Base-by-base conservation (phyloP, 2,329 filamentous ascomycete genomes). In the Coleophoma crateriformis region DNA sequence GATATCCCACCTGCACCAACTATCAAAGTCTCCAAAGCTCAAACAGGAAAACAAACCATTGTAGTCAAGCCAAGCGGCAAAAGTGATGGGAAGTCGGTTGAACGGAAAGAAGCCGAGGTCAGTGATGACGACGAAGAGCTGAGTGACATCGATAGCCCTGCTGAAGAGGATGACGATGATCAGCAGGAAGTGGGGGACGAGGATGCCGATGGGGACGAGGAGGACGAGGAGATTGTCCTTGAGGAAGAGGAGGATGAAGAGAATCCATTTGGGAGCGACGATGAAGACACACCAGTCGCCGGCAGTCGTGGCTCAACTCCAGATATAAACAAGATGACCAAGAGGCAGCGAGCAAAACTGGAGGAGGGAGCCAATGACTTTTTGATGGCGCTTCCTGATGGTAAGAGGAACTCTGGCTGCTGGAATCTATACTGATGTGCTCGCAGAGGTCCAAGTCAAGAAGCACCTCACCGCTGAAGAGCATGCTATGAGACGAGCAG, bases 381-480 rank as follows among this genome's bases (percentile, higher is more conserved):
- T 56, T 52, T 74, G 60, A 47, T 76, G 68, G 54, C 73, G 61
- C 42, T 72, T 54, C 52, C 68, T 71, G 58, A 74, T 74, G 66
- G 61, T 59, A 55, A 38, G 53, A 35, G 13, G 27, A 19, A 33
- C 22, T 32, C n/a, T 42, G 22, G n/a, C 22, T 37, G 38, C 22
- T 40, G 15, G 17, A 33, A 37, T 40, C 45, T 32, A 32, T 46
- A 42, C 53, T 61, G 57, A 64, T 49, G 45, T 13, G 10, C 20
- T 33, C 40, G 15, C 33, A 79, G 82, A 85, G 65, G 82, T 82
- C n/a, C 82, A 85, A 68, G 79, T 84, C 63, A 85, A 86, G 68
- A 86, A 88, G 61, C 81, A 86, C 58, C 71, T 88, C 45, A 87
- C 85, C 0, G 84, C 82, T 0, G 85, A 87, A 63, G 85, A 89